Evolutionary conservation across 768 basidiomycete species (phyloP), one percentile per base, ranked within the genome.

Genomic region (Psilocybe subaeruginosa): DNA sequence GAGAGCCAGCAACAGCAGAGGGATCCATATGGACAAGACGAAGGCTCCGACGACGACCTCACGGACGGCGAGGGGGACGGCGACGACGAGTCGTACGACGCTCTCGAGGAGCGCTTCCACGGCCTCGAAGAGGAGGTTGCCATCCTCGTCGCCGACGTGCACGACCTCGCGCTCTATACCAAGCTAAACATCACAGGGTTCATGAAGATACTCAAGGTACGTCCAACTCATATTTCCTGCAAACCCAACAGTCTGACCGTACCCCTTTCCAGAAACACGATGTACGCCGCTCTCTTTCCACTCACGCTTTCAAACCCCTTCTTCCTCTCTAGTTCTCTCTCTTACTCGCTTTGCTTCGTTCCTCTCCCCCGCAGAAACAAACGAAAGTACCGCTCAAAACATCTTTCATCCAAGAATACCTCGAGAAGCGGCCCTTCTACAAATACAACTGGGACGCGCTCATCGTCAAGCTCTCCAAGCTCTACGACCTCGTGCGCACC

Each of bases 101-200:
- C 89, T 41, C 78, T 95, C 9, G 95, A 97, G 69, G 93, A 93
- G 53, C 82, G 88, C 19, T 99, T 97, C 73, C 87, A 90, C 63
- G 83, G 82, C 14, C 78, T 99, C 17, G 95, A 99, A 75, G 96
- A 97, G 70, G 94, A 96, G 70, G 93, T 99, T 17, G 97, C 96
- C 0, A 91, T 86, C 45, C 85, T 99, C 47, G 97, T 99, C 16
- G 97, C 97, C 0, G 91, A 93, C 65, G 92, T 93, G 9, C 93
- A 95, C 66, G 93, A 95, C 73, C 82, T 96, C 43, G 95, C 95
- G 1, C 79, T 98, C 31, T 84, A 96, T 72, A 96, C 97, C 3
- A 99, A 99, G 73, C 85, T 99, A 57, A 99, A 99, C 73, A 95
- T 98, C 69, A 98, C 97, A 1, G 97, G 97, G 8, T 99, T 99